These are phyloP conservation scores for Vigna reflexopilosa DNA, from an alignment of 306 rosid genomes.

Conservation along the genomic window DNA sequence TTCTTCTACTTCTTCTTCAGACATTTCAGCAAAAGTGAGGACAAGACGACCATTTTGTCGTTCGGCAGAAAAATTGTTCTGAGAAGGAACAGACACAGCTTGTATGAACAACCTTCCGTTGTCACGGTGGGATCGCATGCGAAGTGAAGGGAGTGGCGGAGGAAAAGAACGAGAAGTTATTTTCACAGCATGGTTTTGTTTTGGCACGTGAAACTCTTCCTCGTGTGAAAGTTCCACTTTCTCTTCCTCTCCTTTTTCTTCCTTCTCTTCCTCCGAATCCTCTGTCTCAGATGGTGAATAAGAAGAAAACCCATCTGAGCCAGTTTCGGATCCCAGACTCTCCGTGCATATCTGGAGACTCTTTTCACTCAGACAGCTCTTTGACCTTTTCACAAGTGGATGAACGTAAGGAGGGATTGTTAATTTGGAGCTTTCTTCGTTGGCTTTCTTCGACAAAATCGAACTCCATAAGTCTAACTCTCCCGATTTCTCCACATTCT, in stretches of 20 bases:
- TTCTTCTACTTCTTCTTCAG: neutral
- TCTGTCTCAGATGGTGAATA: conserved; percentile 53
- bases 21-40: conserved; percentile 54
- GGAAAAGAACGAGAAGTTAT: conserved; percentile 58
- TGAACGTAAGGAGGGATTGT: conserved; percentile 63
- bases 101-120: conserved; percentile 68
- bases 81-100: conserved; percentile 60
- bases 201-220: conserved; percentile 43
- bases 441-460: conserved; percentile 53
- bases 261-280: conserved; percentile 38
- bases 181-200: conserved; percentile 31
- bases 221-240: neutral
- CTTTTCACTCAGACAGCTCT: conserved; percentile 54
- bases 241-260: conserved; percentile 25
- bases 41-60: conserved; percentile 78
- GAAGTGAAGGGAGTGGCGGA: conserved; percentile 73
- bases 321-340: conserved; percentile 92
- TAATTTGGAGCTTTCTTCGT: conserved; percentile 40
- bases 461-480: conserved; percentile 62
- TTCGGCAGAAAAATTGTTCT: conserved; percentile 56
- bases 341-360: conserved; percentile 85
- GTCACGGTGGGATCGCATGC: conserved; percentile 61
- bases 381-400: conserved; percentile 70
- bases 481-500: conserved; percentile 14
- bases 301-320: conserved; percentile 70